Evolutionary conservation across 257 asterid species (phyloP), one percentile per base, ranked within the genome.

Genomic region (Fraxinus excelsior): DNA sequence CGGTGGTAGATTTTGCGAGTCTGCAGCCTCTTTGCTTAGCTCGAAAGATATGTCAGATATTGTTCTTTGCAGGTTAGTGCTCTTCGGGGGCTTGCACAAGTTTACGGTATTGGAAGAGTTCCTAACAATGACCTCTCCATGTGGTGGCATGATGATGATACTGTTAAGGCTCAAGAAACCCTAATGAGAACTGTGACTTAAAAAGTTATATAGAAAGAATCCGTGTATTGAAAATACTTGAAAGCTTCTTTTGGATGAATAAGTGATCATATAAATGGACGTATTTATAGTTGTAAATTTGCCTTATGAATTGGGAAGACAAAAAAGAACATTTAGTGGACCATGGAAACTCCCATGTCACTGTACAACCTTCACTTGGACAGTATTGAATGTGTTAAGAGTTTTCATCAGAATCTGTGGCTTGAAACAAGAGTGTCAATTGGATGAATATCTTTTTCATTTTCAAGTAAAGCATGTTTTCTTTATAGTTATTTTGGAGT

Each of bases 241-340:
- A 21, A 16, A 10, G 56, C 46, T 28, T 31, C 16, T 65, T 29
- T 49, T 74, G 31, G 65, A 67, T 2, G 28, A n/a, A 64, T 12
- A 3, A 18, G 26, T 19, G 31, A 19, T 14, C 4, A 8, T 0
- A 4, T 31, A 21, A 0, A 1, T 21, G 68, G 32, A 26, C 19
- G 34, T 78, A 78, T 78, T 72, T 78, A 84, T 84, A 75, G 53
- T 31, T 5, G 44, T 62, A 44, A 40, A 12, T 42, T 11, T 12
- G 18, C 18, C 51, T 11, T 42, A 42, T 42, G 51, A 42, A 42
- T 11, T 71, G 18, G 31, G 56, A 7, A 70, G 23, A 29, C 40
- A 44, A 46, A 16, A 58, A 68, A 18, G 70, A 32, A 28, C 19
- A 68, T 73, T 29, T 73, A 72, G 85, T 84, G 88, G 88, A 81